These are phyloP conservation scores for Leccinum fuscescens DNA, from an alignment of 1,284 basidiomycete species.

Conservation along the genomic window DNA sequence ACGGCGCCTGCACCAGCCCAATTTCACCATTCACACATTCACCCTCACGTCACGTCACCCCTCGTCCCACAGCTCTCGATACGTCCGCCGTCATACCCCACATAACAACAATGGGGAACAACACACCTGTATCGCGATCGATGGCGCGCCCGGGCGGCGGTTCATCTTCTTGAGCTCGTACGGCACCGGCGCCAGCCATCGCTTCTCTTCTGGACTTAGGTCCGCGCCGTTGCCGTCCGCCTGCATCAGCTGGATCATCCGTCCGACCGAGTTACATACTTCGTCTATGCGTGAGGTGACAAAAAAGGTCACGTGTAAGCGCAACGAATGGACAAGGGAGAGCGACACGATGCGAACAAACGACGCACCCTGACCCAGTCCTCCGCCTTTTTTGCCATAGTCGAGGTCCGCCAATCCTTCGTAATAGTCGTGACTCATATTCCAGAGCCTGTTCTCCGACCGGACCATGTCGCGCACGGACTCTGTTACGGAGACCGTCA, in stretches of 20 bases:
- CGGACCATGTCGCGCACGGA: conserved; percentile 20
- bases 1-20: too few species aligned
- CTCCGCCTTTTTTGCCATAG: conserved; percentile 5
- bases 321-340: not conserved
- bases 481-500: conserved; percentile 6
- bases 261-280: conserved; percentile 25
- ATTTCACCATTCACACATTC: too few species aligned
- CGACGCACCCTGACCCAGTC: not conserved
- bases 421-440: conserved; percentile 24
- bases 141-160: too few species aligned
- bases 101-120: too few species aligned
- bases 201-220: too few species aligned
- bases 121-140: too few species aligned
- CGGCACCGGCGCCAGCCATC: too few species aligned
- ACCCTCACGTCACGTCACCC: too few species aligned
- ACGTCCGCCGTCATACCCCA: too few species aligned
- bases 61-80: too few species aligned
- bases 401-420: conserved; percentile 17
- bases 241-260: conserved; percentile 27
- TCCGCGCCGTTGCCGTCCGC: conserved; percentile 34
- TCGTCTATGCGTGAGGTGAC: conserved; percentile 14
- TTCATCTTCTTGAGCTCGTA: too few species aligned
- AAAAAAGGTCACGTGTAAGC: not conserved
- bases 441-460: conserved; percentile 13
- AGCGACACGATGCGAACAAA: not conserved